A percentile compares a stretch with the other conserved stretches of the same genome.
These are phyloP conservation scores for Penicillium mononematosum DNA, from an alignment of 495 filamentous ascomycete genomes.

Conservation along the genomic window DNA sequence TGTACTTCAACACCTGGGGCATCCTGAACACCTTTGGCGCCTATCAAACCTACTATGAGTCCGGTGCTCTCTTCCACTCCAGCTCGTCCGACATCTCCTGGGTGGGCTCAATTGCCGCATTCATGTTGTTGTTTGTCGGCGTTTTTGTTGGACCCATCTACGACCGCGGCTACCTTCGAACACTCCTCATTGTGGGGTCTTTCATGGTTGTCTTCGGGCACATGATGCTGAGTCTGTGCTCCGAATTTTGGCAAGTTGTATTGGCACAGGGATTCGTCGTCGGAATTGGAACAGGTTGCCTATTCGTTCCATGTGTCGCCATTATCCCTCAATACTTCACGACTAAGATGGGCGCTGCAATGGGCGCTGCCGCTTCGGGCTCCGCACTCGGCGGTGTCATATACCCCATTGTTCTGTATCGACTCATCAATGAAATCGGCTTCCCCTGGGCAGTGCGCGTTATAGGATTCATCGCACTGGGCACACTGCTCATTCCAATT, in stretches of 20 bases:
- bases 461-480: constrained; percentile 49
- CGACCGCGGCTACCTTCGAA: constrained; percentile 48
- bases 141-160: constrained; percentile 56
- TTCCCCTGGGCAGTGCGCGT: constrained; percentile 50
- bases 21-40: constrained; percentile 52
- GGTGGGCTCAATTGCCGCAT: constrained; percentile 53
- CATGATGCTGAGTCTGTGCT: constrained; percentile 42
- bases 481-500: constrained; percentile 41
- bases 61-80: constrained; percentile 20
- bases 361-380: constrained; percentile 39
- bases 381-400: constrained; percentile 46
- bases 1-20: constrained; percentile 41
- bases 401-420: constrained; percentile 49
- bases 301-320: constrained; percentile 37
- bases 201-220: constrained; percentile 26
- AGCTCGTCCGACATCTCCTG: constrained; percentile 47
- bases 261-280: constrained; percentile 19
- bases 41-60: constrained; percentile 51
- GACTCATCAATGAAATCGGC: constrained; percentile 39
- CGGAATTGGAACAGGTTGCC: constrained; percentile 27
- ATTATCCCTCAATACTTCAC: constrained; percentile 37
- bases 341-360: constrained; percentile 20
- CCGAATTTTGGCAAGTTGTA: constrained; percentile 30
- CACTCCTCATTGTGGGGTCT: neutral
- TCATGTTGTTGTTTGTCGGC: constrained; percentile 53